A percentile compares a stretch with the other conserved stretches of the same genome.
Conservation (phyloP, 306 rosid genomes). For the Pachyrhizus erosus region DNA sequence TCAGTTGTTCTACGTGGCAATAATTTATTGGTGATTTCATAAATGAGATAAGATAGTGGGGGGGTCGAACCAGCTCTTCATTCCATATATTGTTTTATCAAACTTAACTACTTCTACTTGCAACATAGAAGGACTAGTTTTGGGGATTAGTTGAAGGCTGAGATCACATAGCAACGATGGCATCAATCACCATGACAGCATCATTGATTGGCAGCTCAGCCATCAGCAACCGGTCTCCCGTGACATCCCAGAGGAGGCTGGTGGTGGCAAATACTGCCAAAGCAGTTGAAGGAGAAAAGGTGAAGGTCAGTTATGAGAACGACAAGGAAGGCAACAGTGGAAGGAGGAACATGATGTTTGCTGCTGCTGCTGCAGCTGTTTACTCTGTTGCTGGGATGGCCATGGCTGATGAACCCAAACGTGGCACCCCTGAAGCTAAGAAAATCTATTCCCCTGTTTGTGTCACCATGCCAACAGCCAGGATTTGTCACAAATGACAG, state of each 20-base stretch:
- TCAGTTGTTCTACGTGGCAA: constrained; percentile 47
- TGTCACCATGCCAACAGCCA: constrained; percentile 67
- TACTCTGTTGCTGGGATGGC: constrained; percentile 50
- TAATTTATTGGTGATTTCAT: constrained; percentile 30
- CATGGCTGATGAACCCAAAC: constrained; percentile 49
- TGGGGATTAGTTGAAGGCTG: neutral
- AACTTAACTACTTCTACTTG: constrained; percentile 5
- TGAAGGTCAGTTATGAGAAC: constrained; percentile 37
- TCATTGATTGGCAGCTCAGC: constrained; percentile 48
- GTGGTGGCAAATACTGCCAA: constrained; percentile 40
- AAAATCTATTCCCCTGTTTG: constrained; percentile 59
- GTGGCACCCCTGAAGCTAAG: constrained; percentile 55
- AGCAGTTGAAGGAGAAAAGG: constrained; percentile 43
- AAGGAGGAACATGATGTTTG: constrained; percentile 60
- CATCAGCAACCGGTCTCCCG: constrained; percentile 35
- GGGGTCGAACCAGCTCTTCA: constrained; percentile 14
- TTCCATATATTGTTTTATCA: constrained; percentile 40
- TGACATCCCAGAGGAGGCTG: constrained; percentile 26
- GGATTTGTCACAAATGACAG: constrained; percentile 50
- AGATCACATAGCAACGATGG: constrained; percentile 41
- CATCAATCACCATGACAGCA: constrained; percentile 59
- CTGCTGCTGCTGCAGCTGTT: constrained; percentile 56
- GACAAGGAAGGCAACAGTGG: constrained; percentile 46
- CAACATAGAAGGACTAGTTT: constrained; percentile 18
- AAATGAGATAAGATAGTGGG: constrained; percentile 50